Conservation (phyloP, 2,329 filamentous ascomycete species). For the Keithomyces neogunnii region DNA sequence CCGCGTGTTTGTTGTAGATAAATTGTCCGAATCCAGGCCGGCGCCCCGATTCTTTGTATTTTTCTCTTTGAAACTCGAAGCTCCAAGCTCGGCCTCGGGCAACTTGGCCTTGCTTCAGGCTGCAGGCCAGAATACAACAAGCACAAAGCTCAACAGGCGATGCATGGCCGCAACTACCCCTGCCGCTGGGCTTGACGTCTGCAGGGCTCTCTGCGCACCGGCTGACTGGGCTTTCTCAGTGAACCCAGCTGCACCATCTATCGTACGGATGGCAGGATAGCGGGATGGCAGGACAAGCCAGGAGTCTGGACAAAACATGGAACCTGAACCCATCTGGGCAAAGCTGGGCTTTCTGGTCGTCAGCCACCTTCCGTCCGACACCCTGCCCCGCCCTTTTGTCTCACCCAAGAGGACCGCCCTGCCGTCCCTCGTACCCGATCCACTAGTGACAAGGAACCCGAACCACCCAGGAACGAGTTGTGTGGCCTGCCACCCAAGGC, state of each 20-base stretch:
- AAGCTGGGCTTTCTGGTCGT: too few species aligned
- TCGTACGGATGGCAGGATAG: too few species aligned
- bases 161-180: neutral
- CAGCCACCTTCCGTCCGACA: neutral
- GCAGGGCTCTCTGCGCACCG: neutral
- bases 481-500: neutral
- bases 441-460: neutral
- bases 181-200: neutral
- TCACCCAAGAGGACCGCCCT: neutral
- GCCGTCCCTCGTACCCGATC: slow-evolving; percentile 4
- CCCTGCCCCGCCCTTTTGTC: slow-evolving; percentile 3
- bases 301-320: too few species aligned
- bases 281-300: too few species aligned
- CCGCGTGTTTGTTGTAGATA: too few species aligned
- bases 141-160: neutral
- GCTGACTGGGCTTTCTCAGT: too few species aligned
- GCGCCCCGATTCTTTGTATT: too few species aligned
- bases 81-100: neutral
- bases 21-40: too few species aligned
- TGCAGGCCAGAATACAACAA: neutral
- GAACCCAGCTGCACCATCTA: too few species aligned
- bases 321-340: neutral
- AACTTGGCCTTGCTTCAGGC: too few species aligned
- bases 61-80: neutral
- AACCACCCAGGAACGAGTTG: neutral